Base-by-base conservation (phyloP, 139 green algal genomes). In the Chlorella sorokiniana region DNA sequence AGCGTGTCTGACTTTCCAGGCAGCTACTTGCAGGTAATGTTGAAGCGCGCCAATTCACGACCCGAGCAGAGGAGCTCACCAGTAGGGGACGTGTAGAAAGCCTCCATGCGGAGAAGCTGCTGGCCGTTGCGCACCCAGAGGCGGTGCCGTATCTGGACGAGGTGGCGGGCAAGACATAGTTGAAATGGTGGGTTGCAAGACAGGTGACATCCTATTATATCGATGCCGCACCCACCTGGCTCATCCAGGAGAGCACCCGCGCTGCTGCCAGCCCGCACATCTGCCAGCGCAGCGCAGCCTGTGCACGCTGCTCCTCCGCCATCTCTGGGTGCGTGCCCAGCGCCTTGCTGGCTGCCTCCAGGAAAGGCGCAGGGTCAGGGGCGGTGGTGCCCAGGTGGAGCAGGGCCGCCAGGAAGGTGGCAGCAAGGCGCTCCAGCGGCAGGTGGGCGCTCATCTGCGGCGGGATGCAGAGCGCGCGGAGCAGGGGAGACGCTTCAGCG, bases 51-150 rank as follows among this genome's bases (percentile, higher is more conserved):
- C n/a, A n/a, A n/a, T n/a, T n/a, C n/a, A n/a, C n/a, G n/a, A n/a
- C n/a, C n/a, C n/a, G n/a, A n/a, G n/a, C n/a, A n/a, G n/a, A n/a
- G n/a, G n/a, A n/a, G 6, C 74, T 81, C 42, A 81, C 76, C 81
- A 86, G 68, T 86, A 85, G 16, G 74, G 38, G 27, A 48, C 27
- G 62, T 74, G 70, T 89, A 90, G 23, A 89, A 63, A 20, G 67
- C 59, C 35, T 87, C 44, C 27, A 82, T 44, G 3, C 37, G 69
- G 29, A 76, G 29, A 29, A 85, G 71, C 48, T 89, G 84, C 42
- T 86, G 81, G 2, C 86, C 86, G 54, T 90, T 90, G 65, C 86
- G 85, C 33, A 87, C 70, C 86, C 86, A 90, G 77, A 82, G 63
- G 3, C 65, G 75, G 42, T 62, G 40, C 10, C 79, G 76, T 25